phyloP scores from a whole-genome alignment of 768 basidiomycete genomes.

The Pleurotus djamor region DNA sequence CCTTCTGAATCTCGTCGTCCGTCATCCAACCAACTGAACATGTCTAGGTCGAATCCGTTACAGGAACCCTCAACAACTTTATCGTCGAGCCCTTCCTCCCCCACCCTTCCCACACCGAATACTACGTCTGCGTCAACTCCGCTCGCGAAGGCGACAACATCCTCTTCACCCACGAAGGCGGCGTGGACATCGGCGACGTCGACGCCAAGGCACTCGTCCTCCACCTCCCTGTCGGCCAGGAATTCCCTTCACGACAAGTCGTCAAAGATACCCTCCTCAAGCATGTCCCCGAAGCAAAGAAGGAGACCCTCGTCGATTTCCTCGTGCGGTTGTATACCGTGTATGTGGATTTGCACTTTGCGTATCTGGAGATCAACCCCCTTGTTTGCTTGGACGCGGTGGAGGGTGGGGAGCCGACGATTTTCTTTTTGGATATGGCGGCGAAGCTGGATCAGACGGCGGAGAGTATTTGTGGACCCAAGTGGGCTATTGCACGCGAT shows the following conservation, averaged over 20 bases:
- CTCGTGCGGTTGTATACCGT: constrained; percentile 93
- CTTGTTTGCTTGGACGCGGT: constrained; percentile 89
- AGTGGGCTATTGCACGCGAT: constrained; percentile 98
- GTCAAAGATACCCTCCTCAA: constrained; percentile 77
- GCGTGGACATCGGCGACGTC: constrained; percentile 98
- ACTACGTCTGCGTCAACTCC: constrained; percentile 98
- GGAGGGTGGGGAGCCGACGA: constrained; percentile 61
- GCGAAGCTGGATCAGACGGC: constrained; percentile 99
- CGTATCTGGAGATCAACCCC: constrained; percentile 99
- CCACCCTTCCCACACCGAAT: constrained; percentile 91
- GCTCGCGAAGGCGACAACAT: constrained; percentile 93
- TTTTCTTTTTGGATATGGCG: constrained; percentile 99
- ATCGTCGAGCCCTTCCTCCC: constrained; percentile 99
- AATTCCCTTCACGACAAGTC: constrained; percentile 81
- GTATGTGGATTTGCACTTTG: constrained; percentile 98
- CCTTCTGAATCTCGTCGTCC: not conserved
- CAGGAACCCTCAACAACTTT: constrained; percentile 96
- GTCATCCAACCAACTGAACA: too few relatives aligned
- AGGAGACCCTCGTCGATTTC: constrained; percentile 93
- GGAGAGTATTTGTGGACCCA: constrained; percentile 96
- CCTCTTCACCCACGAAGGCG: constrained; percentile 98
- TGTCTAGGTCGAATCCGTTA: constrained; percentile 82
- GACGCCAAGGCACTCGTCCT: constrained; percentile 95
- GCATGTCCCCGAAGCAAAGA: constrained; percentile 82
- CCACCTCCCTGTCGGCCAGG: constrained; percentile 66